Evolutionary conservation across 2,329 filamentous ascomycete genomes (phyloP), one percentile per base, ranked within the genome.

Genomic region (Graphiopsis chlorocephala): DNA sequence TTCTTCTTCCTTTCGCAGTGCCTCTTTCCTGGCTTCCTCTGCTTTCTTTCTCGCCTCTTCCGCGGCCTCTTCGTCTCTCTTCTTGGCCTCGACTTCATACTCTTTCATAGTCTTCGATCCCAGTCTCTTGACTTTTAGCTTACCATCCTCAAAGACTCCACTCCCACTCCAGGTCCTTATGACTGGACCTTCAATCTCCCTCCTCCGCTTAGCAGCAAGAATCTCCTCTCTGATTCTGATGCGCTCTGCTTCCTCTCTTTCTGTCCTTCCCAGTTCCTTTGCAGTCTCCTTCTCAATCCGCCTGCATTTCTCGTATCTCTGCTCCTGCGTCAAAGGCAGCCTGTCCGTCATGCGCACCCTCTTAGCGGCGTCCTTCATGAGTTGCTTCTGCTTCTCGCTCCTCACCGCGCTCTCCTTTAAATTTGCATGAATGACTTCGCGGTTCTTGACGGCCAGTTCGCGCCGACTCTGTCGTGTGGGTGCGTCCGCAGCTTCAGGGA

Each of bases 151-250:
- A 85, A 92, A 94, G 71, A 91, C 87, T 35, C 91, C 91, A 68
- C 92, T 86, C n/a, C 94, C 95, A 76, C 93, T 98, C 90, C 93
- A 97, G 77, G 91, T 94, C 2, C 91, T 92, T 48, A 97, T 88
- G 12, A 97, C 92, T 0, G 95, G 92, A 0, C 95, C 95, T 62
- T 94, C 89, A 10, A 98, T 84, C 59, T 90, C 92, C 57, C 93
- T 87, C 75, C 93, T 92, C 72, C 96, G 91, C 70, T 98, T 82
- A 15, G 94, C 95, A 45, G 94, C 93, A 56, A 98, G 82, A 78
- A 90, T 94, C 47, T 88, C 90, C 68, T 88, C 86, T 67, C 94
- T 86, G 73, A 96, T 91, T 72, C 94, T 92, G 69, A 93, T 90
- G 65, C 94, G 88, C 75, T 90, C 88, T 78, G 92, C 93, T 79